These are phyloP conservation scores for Calycina herbarum DNA, from an alignment of 2,329 filamentous ascomycete genomes.

Conservation along the genomic window DNA sequence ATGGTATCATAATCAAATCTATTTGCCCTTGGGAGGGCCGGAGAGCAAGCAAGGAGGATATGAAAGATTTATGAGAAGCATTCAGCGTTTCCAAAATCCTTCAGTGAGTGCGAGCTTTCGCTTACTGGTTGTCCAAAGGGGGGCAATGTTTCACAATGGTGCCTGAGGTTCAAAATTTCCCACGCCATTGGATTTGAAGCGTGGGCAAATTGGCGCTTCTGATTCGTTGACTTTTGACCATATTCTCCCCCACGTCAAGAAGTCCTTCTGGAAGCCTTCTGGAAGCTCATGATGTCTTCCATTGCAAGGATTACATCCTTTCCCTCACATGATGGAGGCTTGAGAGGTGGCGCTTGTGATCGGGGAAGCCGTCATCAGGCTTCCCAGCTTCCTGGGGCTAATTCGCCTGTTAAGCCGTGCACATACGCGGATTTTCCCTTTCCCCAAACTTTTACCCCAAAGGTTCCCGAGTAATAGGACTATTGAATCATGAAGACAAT, in stretches of 20 bases:
- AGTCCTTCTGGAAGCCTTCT: constrained; percentile 11
- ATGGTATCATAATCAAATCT: background rate
- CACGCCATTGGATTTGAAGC: constrained; percentile 3
- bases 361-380: background rate
- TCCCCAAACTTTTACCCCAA: background rate
- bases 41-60: background rate
- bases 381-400: background rate
- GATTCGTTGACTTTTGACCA: background rate
- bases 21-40: background rate
- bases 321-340: background rate
- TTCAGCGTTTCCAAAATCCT: background rate
- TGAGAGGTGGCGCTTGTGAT: background rate
- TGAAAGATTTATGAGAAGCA: background rate
- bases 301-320: background rate
- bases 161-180: background rate
- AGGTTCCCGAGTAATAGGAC: background rate
- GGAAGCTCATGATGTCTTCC: constrained; percentile 1
- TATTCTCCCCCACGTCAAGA: constrained; percentile 7
- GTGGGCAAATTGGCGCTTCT: background rate
- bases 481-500: background rate
- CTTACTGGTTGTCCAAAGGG: background rate
- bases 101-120: background rate
- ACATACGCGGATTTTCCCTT: background rate
- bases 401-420: too few species aligned
- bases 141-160: background rate